phyloP scores from a whole-genome alignment of 2,329 filamentous ascomycete genomes.

The Aspergillus sergii region DNA sequence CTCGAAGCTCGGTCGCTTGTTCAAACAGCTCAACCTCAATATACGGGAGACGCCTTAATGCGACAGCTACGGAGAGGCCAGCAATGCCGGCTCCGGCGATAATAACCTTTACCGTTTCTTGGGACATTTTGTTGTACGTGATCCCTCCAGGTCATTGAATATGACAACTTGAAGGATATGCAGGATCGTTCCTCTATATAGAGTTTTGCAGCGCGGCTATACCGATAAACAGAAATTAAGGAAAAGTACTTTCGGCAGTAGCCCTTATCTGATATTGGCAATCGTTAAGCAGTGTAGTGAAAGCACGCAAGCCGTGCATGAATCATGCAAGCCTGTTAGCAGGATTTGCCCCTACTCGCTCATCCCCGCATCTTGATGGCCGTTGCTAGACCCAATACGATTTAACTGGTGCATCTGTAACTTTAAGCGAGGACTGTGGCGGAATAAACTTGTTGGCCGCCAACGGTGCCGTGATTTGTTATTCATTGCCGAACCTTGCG shows the following conservation, averaged over 20 bases:
- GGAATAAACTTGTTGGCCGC: neutral
- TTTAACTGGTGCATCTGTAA: neutral
- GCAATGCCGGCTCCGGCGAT: constrained; percentile 56
- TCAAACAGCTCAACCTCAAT: constrained; percentile 56
- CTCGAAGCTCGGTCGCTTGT: constrained; percentile 39
- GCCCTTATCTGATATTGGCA: neutral
- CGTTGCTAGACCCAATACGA: neutral
- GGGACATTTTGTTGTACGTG: neutral
- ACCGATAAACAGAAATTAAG: neutral
- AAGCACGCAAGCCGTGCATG: constrained; percentile 23
- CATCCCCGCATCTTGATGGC: neutral
- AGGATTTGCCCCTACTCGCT: neutral
- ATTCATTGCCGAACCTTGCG: neutral
- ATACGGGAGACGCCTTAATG: constrained; percentile 37
- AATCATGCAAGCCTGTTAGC: constrained; percentile 3
- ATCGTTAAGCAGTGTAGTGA: neutral
- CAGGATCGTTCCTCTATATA: neutral
- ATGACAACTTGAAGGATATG: neutral
- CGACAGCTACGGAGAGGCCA: constrained; percentile 51
- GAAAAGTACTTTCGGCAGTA: neutral
- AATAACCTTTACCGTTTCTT: constrained; percentile 40
- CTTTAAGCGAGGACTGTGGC: too few relatives aligned
- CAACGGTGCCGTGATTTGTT: neutral
- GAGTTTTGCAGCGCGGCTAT: neutral
- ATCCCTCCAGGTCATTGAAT: neutral